Evolutionary conservation across 176 grass and related monocot genomes (phyloP).

Genomic region (Typha latifolia): DNA sequence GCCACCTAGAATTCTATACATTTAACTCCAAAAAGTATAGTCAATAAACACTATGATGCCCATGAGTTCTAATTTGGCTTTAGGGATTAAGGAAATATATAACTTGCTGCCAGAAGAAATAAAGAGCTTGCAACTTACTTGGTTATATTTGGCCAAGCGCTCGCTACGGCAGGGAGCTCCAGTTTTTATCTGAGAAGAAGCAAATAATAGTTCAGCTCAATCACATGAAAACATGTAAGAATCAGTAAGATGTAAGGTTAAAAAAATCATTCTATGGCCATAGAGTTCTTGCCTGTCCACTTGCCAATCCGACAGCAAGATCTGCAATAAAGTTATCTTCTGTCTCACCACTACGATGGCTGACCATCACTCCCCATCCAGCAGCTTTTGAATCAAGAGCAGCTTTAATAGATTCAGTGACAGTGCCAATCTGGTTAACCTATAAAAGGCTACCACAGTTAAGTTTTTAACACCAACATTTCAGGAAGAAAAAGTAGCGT

Average conservation of each 20-base stretch:
- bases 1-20: no score
- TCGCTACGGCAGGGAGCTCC: slow-evolving; percentile 91
- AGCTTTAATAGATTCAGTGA: slow-evolving; percentile 86
- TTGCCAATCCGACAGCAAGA: slow-evolving; percentile 82
- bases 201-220: neutral
- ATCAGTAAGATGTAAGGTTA: neutral
- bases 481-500: neutral
- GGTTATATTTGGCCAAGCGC: slow-evolving; percentile 90
- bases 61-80: neutral
- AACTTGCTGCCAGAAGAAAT: neutral
- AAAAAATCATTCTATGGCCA: neutral
- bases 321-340: slow-evolving; percentile 97
- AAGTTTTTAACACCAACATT: slow-evolving; percentile 3
- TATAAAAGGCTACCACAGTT: slow-evolving; percentile 26
- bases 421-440: slow-evolving; percentile 92
- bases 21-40: no score
- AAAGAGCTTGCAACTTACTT: slow-evolving; percentile 32
- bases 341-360: slow-evolving; percentile 95
- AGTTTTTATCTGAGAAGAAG: slow-evolving; percentile 72
- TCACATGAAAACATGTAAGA: slow-evolving; percentile 11
- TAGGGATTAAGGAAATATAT: neutral
- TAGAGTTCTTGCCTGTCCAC: slow-evolving; percentile 64
- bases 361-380: slow-evolving; percentile 98
- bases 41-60: no score
- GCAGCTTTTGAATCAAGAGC: slow-evolving; percentile 87